Evolutionary conservation across 495 filamentous ascomycete genomes (phyloP).

Genomic region (Annulohypoxylon nitens): DNA sequence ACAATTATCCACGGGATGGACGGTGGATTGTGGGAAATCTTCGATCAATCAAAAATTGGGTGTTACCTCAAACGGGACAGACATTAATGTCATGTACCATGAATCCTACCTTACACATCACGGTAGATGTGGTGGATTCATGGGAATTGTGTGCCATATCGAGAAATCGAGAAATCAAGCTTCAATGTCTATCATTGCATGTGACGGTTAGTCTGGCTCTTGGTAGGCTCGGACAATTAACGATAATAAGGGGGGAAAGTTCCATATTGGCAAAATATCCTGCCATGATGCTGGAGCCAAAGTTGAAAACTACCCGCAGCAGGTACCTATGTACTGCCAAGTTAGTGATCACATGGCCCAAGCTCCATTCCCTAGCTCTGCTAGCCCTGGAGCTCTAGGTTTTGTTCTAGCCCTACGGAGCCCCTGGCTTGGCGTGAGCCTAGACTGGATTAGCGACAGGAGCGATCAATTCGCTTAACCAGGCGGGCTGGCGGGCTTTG

Average conservation of each 20-base stretch:
- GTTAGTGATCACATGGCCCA: conserved; percentile 32
- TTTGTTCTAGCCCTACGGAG: conserved; percentile 26
- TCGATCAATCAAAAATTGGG: conserved; percentile 14
- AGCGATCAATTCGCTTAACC: conserved; percentile 24
- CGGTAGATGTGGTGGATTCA: background rate
- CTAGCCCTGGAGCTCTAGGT: background rate
- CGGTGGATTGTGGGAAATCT: conserved; percentile 15
- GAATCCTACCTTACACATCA: background rate
- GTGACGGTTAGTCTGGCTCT: background rate
- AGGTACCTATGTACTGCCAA: background rate
- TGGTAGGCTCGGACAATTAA: conserved; percentile 10
- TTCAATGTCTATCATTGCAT: conserved; percentile 16
- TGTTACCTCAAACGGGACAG: conserved; percentile 9
- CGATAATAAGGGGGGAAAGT: background rate
- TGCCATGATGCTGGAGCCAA: background rate
- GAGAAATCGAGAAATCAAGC: background rate
- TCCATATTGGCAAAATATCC: background rate
- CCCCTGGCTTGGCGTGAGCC: conserved; percentile 32
- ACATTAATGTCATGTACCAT: conserved; percentile 7
- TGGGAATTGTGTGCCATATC: background rate
- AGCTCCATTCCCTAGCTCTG: conserved; percentile 37
- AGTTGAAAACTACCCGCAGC: background rate
- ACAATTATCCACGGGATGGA: conserved; percentile 31
- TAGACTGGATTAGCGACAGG: conserved; percentile 40
- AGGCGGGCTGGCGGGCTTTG: background rate